phyloP scores from a whole-genome alignment of 495 filamentous ascomycete genomes.

The Aspergillus baeticus region DNA sequence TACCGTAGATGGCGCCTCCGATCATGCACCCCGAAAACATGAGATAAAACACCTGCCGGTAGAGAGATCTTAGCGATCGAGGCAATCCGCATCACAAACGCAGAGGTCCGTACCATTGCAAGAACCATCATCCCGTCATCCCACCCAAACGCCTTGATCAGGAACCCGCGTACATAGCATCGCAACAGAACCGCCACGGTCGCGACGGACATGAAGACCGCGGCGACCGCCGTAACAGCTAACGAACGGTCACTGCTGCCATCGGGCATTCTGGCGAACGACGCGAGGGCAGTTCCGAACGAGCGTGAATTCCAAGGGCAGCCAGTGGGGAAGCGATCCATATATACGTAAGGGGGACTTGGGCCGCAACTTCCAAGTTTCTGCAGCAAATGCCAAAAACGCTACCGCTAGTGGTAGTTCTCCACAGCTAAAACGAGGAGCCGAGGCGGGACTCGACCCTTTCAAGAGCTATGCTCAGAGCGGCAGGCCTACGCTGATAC shows the following conservation, averaged over 20 bases:
- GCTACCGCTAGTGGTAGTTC: too few relatives aligned
- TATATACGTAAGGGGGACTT: too few relatives aligned
- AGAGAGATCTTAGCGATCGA: neutral
- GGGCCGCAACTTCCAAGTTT: too few relatives aligned
- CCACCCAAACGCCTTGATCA: conserved; percentile 44
- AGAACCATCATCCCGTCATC: conserved; percentile 44
- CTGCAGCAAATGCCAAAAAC: too few relatives aligned
- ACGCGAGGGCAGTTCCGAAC: too few relatives aligned
- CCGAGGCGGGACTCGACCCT: too few relatives aligned
- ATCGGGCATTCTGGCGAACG: too few relatives aligned
- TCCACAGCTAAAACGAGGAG: too few relatives aligned
- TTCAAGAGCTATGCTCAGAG: too few relatives aligned
- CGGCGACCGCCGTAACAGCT: conserved; percentile 35
- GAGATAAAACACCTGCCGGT: conserved; percentile 9
- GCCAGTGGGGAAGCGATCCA: too few relatives aligned
- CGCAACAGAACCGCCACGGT: conserved; percentile 36
- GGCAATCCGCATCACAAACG: neutral
- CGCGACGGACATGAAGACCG: conserved; percentile 39
- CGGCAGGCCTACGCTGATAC: too few relatives aligned
- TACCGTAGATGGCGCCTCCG: conserved; percentile 37
- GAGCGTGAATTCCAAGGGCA: too few relatives aligned
- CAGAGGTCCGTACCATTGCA: conserved; percentile 28
- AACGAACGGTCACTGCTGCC: conserved; percentile 21
- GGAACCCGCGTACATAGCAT: conserved; percentile 40
- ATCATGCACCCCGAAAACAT: conserved; percentile 44